Conservation (phyloP, 2,329 filamentous ascomycete genomes). For the Gaeumannomyces sp. region DNA sequence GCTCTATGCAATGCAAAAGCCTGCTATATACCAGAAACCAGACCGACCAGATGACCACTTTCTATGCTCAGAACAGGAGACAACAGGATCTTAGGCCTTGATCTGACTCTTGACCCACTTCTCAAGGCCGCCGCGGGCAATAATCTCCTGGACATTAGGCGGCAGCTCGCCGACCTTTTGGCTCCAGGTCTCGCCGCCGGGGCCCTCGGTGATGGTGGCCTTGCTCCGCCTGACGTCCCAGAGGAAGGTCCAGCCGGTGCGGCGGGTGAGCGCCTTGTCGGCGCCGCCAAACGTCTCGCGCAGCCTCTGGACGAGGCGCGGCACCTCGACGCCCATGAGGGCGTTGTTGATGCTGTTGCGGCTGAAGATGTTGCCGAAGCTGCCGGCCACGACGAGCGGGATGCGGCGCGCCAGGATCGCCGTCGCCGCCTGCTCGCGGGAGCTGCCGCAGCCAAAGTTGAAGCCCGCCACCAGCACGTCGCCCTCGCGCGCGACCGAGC, state of each 20-base stretch:
- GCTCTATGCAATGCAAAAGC: not conserved
- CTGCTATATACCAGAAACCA: constrained; percentile 2
- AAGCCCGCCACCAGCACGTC: constrained; percentile 83
- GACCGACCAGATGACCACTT: not conserved
- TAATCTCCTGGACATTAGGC: constrained; percentile 76
- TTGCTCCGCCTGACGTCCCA: constrained; percentile 74
- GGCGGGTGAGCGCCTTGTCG: constrained; percentile 55
- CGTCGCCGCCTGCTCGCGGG: constrained; percentile 82
- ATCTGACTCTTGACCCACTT: constrained; percentile 76
- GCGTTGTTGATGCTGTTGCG: constrained; percentile 70
- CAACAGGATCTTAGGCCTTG: constrained; percentile 28
- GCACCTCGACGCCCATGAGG: constrained; percentile 65
- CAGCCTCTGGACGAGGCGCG: constrained; percentile 58
- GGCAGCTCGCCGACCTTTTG: constrained; percentile 57
- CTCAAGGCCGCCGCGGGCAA: constrained; percentile 70
- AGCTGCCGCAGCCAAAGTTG: constrained; percentile 83
- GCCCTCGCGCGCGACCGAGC: constrained; percentile 52
- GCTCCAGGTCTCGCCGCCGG: constrained; percentile 62
- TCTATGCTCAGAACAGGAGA: not conserved
- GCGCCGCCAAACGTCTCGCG: constrained; percentile 50
- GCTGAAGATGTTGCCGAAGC: constrained; percentile 78
- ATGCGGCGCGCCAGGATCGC: constrained; percentile 77
- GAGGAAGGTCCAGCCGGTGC: constrained; percentile 75
- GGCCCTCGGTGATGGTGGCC: constrained; percentile 61
- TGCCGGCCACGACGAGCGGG: constrained; percentile 71